Evolutionary conservation across 768 basidiomycete species (phyloP).

Genomic region (Russula foetens): DNA sequence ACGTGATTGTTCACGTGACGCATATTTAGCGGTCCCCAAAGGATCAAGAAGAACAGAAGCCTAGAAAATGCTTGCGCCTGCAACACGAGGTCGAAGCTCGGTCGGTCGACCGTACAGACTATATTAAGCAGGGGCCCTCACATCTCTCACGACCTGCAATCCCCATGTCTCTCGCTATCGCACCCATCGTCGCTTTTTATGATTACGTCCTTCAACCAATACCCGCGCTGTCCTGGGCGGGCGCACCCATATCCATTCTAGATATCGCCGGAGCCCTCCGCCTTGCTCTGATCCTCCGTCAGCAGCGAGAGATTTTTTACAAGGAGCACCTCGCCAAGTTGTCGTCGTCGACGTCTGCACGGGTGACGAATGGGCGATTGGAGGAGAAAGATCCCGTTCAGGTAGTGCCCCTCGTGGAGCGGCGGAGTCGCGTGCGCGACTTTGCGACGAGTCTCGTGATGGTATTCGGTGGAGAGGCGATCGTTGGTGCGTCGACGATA

Average conservation of each 20-base stretch:
- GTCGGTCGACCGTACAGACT: no score
- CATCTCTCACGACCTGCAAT: not conserved
- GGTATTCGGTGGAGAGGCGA: conserved; percentile 20
- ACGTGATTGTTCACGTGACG: conserved; percentile 1
- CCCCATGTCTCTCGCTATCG: conserved; percentile 12
- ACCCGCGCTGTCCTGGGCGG: conserved; percentile 10
- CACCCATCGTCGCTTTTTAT: conserved; percentile 16
- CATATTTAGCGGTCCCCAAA: no score
- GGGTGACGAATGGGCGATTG: not conserved
- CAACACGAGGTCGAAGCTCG: no score
- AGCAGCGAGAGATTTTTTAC: conserved; percentile 7
- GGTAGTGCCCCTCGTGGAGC: not conserved
- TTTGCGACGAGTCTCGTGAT: conserved; percentile 15
- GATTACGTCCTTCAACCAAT: conserved; percentile 17
- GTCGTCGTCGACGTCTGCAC: not conserved
- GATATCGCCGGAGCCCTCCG: conserved; percentile 17
- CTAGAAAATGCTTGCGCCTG: no score
- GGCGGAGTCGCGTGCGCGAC: conserved; percentile 15
- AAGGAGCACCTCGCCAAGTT: conserved; percentile 5
- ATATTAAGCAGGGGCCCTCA: not conserved
- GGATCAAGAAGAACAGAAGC: no score
- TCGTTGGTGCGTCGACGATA: conserved; percentile 14
- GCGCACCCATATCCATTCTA: conserved; percentile 11
- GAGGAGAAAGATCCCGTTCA: not conserved
- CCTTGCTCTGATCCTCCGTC: conserved; percentile 19